Base-by-base conservation (phyloP, 1,284 basidiomycete genomes). In the Tilletia horrida region DNA sequence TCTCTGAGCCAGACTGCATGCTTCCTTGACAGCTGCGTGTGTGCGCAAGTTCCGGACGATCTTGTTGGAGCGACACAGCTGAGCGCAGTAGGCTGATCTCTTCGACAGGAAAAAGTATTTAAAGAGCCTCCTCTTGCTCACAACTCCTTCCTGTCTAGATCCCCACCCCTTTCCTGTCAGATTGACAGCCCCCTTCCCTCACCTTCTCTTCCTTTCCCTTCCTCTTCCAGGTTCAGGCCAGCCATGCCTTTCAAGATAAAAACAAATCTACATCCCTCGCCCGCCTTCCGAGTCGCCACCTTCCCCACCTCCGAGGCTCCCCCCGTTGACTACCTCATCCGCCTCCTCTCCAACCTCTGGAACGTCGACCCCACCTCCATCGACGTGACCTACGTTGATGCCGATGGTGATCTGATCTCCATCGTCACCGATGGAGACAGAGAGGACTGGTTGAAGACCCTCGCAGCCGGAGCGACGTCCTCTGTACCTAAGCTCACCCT, bases 281-380 rank as follows among this genome's bases (percentile, higher is more conserved):
- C 55, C 29, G 27, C 55, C 55, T 18, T 29, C 29, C 55, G 55
- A 29, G 27, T 59, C 55, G 55, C 55, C 55, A 59, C 55, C 14
- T 9, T 59, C 14, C 55, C 55, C 55, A 29, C 14, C 55, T 23
- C 13, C 21, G 21, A n/a, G 23, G 7, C 50, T 27, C 27, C 35
- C 27, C 18, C 29, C 8, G 27, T 35, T 4, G 55, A 31, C 25
- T 11, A 35, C 29, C 55, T 59, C 55, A 59, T 29, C 55, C 18
- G 27, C 55, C 27, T 18, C 16, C 55, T 59, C 14, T 25, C 55
- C 35, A 21, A 25, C 14, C 55, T 59, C 55, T 59, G 55, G 55
- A 31, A 59, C 55, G 29, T 59, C 27, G 55, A 59, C 29, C 2
- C 27, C 9, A 14, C 27, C 27, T 2, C 14, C 29, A 35, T 59